Evolutionary conservation across 2,329 filamentous ascomycete species (phyloP).

Genomic region (Mycosphaerella arachidis): DNA sequence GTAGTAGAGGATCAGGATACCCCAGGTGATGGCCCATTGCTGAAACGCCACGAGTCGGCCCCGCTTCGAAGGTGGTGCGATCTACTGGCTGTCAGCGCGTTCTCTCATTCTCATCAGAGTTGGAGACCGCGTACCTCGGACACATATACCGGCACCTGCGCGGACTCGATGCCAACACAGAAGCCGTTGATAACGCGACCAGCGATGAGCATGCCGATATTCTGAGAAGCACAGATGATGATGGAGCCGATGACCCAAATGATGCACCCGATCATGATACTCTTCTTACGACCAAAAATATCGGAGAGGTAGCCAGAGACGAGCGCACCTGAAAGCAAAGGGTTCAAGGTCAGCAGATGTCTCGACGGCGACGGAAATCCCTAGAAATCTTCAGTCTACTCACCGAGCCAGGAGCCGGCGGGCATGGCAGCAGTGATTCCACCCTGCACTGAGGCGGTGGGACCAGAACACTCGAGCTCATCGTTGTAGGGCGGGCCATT

Average conservation of each 20-base stretch:
- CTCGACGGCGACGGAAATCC: too few species aligned
- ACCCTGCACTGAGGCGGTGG: slow-evolving; percentile 54
- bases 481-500: slow-evolving; percentile 30
- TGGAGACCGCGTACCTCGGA: not conserved
- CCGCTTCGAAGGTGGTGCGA: slow-evolving; percentile 53
- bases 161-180: slow-evolving; percentile 66
- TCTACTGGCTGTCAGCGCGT: slow-evolving; percentile 52
- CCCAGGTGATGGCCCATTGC: slow-evolving; percentile 64
- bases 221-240: slow-evolving; percentile 59
- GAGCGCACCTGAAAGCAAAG: slow-evolving; percentile 38
- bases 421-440: slow-evolving; percentile 67
- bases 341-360: too few species aligned
- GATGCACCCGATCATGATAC: slow-evolving; percentile 48
- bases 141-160: slow-evolving; percentile 58
- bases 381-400: too few species aligned
- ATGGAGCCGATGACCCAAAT: slow-evolving; percentile 51
- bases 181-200: slow-evolving; percentile 67
- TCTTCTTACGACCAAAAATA: slow-evolving; percentile 48
- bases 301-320: slow-evolving; percentile 56
- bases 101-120: not conserved
- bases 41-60: slow-evolving; percentile 67
- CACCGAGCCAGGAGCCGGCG: slow-evolving; percentile 62
- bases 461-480: slow-evolving; percentile 46
- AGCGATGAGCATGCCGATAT: slow-evolving; percentile 63
- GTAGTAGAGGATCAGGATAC: slow-evolving; percentile 65